Evolutionary conservation across 495 filamentous ascomycete genomes (phyloP).

Genomic region (Penicillium pancosmium): DNA sequence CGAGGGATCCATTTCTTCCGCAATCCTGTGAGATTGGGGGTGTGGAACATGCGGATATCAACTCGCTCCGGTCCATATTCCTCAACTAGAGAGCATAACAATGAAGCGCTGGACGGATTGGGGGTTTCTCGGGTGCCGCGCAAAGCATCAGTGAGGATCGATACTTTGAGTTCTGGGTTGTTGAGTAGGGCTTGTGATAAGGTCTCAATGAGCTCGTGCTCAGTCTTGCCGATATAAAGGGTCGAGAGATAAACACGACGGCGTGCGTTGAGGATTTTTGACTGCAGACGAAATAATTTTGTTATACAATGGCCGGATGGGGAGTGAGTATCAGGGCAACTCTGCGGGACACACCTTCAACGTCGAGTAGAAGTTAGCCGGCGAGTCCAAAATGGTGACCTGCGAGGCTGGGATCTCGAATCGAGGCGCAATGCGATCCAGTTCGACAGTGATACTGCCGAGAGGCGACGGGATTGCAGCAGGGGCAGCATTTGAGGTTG

Average conservation of each 20-base stretch:
- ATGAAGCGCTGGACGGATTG: constrained; percentile 83
- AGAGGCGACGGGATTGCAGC: constrained; percentile 42
- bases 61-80: constrained; percentile 88
- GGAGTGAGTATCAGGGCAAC: not conserved
- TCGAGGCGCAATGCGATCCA: constrained; percentile 86
- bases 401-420: constrained; percentile 84
- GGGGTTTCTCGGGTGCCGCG: constrained; percentile 91
- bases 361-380: constrained; percentile 82
- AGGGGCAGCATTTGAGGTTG: constrained; percentile 27
- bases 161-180: constrained; percentile 79
- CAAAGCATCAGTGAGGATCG: constrained; percentile 89
- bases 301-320: not conserved
- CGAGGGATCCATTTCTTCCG: constrained; percentile 81
- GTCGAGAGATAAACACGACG: constrained; percentile 87
- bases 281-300: constrained; percentile 44
- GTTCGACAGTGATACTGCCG: constrained; percentile 68
- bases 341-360: constrained; percentile 64
- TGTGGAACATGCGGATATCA: constrained; percentile 96
- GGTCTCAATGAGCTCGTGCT: constrained; percentile 83
- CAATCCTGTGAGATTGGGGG: constrained; percentile 88
- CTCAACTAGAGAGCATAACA: constrained; percentile 76
- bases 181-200: constrained; percentile 76
- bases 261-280: constrained; percentile 78
- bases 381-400: constrained; percentile 76
- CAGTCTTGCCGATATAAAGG: constrained; percentile 92